A percentile compares a stretch with the other conserved stretches of the same genome.
These are phyloP conservation scores for Geosmithia morbida DNA, from an alignment of 2,329 filamentous ascomycete species.

Conservation along the genomic window DNA sequence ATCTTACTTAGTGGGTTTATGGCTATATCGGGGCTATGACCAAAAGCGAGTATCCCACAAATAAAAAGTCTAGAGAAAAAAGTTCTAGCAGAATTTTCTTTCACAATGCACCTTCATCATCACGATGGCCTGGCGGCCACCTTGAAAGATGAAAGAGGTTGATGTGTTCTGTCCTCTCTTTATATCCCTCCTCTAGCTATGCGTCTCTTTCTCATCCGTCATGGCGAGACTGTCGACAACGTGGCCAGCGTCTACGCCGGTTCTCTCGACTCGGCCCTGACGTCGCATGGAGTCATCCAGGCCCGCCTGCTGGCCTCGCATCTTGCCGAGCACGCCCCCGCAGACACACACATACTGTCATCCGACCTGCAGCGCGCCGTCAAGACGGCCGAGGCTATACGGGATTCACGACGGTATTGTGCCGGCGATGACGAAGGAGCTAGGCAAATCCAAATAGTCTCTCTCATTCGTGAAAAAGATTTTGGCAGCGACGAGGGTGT, in stretches of 20 bases:
- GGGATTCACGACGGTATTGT: slow-evolving; percentile 25
- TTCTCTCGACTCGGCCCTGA: slow-evolving; percentile 65
- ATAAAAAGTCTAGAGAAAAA: neutral
- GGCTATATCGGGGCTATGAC: neutral
- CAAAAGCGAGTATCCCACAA: neutral
- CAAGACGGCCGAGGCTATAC: slow-evolving; percentile 55
- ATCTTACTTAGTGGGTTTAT: neutral
- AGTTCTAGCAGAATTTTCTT: neutral
- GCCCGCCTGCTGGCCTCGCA: slow-evolving; percentile 55
- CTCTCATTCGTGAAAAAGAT: slow-evolving; percentile 54
- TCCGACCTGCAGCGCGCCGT: slow-evolving; percentile 65
- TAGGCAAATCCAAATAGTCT: slow-evolving; percentile 7
- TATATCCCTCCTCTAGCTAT: slow-evolving; percentile 8
- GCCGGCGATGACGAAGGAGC: slow-evolving; percentile 14
- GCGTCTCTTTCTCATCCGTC: slow-evolving; percentile 60
- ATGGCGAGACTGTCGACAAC: slow-evolving; percentile 87
- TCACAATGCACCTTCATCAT: neutral
- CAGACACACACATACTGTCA: slow-evolving; percentile 54
- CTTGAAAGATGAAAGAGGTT: no score
- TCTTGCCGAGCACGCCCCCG: slow-evolving; percentile 26
- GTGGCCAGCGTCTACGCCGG: slow-evolving; percentile 68
- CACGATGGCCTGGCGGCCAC: slow-evolving; percentile 1
- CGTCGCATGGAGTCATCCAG: slow-evolving; percentile 69
- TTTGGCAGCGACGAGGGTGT: slow-evolving; percentile 60
- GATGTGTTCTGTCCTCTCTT: neutral